Base-by-base conservation (phyloP, 805 yeast species). In the Monosporozyma unispora region DNA sequence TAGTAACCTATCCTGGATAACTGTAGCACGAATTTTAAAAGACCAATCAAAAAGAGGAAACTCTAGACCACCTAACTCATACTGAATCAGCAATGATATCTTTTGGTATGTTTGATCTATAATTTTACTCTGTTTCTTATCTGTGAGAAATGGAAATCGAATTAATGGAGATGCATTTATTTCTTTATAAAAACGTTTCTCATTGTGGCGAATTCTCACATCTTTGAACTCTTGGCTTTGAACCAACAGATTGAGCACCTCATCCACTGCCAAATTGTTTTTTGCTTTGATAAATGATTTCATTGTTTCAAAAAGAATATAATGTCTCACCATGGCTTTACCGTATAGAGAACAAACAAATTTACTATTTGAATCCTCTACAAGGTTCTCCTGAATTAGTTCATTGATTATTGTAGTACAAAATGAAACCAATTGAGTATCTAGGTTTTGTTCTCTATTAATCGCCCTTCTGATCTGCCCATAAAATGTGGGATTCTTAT, bases 61-160 rank as follows among this genome's bases (percentile, higher is more conserved):
- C 25, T 74, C 78, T 3, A 73, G 44, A 0, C 79, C 78, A 1
- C 81, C 77, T 8, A 79, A 62, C 47, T 77, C 81, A 57, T 67
- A 73, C 52, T 79, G 81, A 8, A 76, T 60, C 9, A 76, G 22
- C 7, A 78, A 53, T 3, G 66, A 68, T 0, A 75, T 62, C 50
- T 78, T 78, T 10, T 74, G 74, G 23, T 47, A 48, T 6, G 56
- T 52, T 7, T 53, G 54, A 19, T 62, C 63, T 23, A 67, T 55
- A 11, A 55, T 51, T 49, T 46, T 52, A 22, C 55, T 51, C 41
- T 57, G 64, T 44, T 57, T 58, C 16, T 66, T 64, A 1, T 60
- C 60, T 0, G 62, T 54, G n/a, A 65, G 57, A 21, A 66, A 53
- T 2, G 76, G 73, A 52, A 52, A 74, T 49, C 62, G 68, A 1